Conservation (phyloP, 768 basidiomycete species). For the Boletus tomentosulus region DNA sequence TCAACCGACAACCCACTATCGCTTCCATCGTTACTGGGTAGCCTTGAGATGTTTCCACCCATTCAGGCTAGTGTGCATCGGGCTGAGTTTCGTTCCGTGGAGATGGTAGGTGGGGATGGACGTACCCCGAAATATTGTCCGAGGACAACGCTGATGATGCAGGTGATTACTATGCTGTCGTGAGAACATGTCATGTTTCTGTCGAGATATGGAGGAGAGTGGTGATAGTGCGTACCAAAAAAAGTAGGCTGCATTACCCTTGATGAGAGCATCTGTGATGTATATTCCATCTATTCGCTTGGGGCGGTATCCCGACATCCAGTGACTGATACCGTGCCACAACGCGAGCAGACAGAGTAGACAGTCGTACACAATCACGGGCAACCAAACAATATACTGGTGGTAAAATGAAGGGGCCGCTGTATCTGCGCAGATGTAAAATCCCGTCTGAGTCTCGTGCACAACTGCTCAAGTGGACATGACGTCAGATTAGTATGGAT, state of each 20-base stretch:
- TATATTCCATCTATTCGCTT: background rate
- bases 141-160: background rate
- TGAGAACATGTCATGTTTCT: background rate
- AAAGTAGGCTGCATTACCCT: slow-evolving; percentile 14
- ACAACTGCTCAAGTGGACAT: background rate
- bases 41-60: slow-evolving; percentile 3
- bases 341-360: slow-evolving; percentile 2
- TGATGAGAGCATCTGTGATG: slow-evolving; percentile 10
- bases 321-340: slow-evolving; percentile 3
- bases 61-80: background rate
- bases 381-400: slow-evolving; percentile 7
- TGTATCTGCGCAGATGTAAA: slow-evolving; percentile 1
- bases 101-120: background rate
- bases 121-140: slow-evolving; percentile 1
- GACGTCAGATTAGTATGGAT: background rate
- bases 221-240: slow-evolving; percentile 6
- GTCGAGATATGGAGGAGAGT: background rate
- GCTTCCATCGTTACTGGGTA: slow-evolving; percentile 3
- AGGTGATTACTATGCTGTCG: slow-evolving; percentile 12
- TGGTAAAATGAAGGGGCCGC: background rate
- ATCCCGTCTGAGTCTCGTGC: slow-evolving; percentile 6
- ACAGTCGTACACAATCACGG: slow-evolving; percentile 5
- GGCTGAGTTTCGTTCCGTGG: background rate
- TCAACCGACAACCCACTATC: slow-evolving; percentile 8
- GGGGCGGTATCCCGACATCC: background rate